Evolutionary conservation across 1,139 yeast species (phyloP).

Genomic region (Sugiyamaella grinbergsii): DNA sequence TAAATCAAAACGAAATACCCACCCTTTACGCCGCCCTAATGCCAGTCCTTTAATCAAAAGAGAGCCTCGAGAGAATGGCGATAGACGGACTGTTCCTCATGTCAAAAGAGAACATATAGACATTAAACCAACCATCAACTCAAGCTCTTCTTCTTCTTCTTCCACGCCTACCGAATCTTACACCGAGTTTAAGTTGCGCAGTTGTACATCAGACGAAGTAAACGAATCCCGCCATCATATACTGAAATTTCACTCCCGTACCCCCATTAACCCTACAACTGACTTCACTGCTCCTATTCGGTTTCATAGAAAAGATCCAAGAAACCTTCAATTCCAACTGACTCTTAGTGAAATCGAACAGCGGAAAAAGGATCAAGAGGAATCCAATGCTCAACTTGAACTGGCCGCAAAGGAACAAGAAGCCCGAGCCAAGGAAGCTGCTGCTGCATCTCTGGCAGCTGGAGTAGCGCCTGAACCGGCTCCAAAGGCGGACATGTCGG

Average conservation of each 20-base stretch:
- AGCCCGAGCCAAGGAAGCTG: constrained; percentile 20
- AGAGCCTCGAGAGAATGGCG: constrained; percentile 13
- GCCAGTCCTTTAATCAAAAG: constrained; percentile 21
- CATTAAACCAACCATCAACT: neutral
- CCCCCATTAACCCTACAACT: constrained; percentile 66
- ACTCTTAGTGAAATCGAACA: constrained; percentile 60
- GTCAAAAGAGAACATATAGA: constrained; percentile 12
- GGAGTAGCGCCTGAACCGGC: constrained; percentile 25
- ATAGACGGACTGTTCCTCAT: neutral
- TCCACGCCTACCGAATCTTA: constrained; percentile 30
- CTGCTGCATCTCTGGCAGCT: constrained; percentile 23
- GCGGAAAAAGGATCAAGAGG: constrained; percentile 26
- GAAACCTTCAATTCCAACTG: constrained; percentile 82
- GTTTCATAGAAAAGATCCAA: constrained; percentile 88
- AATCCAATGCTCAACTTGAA: constrained; percentile 41
- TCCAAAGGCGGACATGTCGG: constrained; percentile 52
- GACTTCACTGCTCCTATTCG: constrained; percentile 82
- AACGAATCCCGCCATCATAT: constrained; percentile 78
- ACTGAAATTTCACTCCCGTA: constrained; percentile 74
- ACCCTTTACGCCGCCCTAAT: constrained; percentile 36
- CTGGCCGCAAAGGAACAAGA: constrained; percentile 27
- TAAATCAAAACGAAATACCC: constrained; percentile 24
- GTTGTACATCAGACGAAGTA: constrained; percentile 72
- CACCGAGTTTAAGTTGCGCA: constrained; percentile 69
- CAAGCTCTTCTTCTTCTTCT: constrained; percentile 15